Evolutionary conservation across 306 rosid genomes (phyloP), one percentile per base, ranked within the genome.

Genomic region (Canavalia gladiata): DNA sequence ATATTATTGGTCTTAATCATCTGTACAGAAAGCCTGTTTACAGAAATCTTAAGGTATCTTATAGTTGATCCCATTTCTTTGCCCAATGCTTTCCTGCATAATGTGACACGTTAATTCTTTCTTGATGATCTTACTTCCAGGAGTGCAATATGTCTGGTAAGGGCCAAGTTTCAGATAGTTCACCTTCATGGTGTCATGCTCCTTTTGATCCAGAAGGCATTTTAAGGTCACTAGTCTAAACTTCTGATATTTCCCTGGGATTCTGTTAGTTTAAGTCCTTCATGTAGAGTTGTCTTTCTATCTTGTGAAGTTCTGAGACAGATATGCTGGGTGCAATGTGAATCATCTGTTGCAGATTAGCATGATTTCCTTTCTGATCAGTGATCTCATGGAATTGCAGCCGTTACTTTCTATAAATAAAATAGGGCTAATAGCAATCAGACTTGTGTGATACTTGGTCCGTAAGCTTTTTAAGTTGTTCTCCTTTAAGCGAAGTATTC

Each of bases 191-290:
- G 98, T 95, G 98, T 81, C 91, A 84, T 47, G 90, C 97, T 84
- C 95, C 97, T 77, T 94, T 91, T 82, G 98, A 94, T 63, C 98
- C 98, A 56, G 98, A 95, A 87, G 98, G 98, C 85, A 84, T 92
- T 82, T 86, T 95, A 83, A 92, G 98, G 98, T 95, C 74, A 84
- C 59, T 33, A 51, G 39, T 82, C 84, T 81, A 76, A 67, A 64
- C 46, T 79, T 73, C 71, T 79, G 43, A 68, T 18, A 68, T 74
- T 34, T 35, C 55, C 55, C 49, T 35, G 25, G 41, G 71, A 65
- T 29, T 69, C 25, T 49, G 34, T 35, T 39, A 28, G 29, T 62
- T 77, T 49, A 71, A 59, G 33, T 69, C 37, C 49, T 50, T 4
- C 11, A 72, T 70, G 74, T 50, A 41, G 42, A 70, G 72, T 58